phyloP scores from a whole-genome alignment of 805 yeast species.

The Osmozyma mogii region DNA sequence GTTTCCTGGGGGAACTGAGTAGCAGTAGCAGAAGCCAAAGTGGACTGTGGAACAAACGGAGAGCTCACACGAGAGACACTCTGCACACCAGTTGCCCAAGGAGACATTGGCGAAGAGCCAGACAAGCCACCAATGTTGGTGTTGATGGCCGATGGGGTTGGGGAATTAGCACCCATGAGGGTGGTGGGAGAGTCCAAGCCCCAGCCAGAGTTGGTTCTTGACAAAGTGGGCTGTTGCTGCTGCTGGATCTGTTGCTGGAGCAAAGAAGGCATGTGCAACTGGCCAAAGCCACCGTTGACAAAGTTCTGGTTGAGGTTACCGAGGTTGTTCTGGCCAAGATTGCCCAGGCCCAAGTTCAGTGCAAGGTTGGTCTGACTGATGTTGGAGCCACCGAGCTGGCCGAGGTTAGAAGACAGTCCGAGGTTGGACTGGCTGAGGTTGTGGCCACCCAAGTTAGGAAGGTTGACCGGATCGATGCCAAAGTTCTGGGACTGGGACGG shows the following conservation, averaged over 20 bases:
- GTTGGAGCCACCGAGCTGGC: constrained; percentile 7
- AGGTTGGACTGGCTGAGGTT: constrained; percentile 15
- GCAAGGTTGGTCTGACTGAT: constrained; percentile 18
- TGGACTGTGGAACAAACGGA: constrained; percentile 26
- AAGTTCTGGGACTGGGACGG: constrained; percentile 15
- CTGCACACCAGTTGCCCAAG: constrained; percentile 30
- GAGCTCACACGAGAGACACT: constrained; percentile 31
- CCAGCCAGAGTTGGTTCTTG: constrained; percentile 33
- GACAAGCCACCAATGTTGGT: constrained; percentile 20
- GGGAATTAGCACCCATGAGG: constrained; percentile 11
- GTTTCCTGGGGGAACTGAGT: too few relatives aligned
- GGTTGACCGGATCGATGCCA: constrained; percentile 14
- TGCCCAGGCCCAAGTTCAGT: constrained; percentile 12
- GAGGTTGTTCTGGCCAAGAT: neutral
- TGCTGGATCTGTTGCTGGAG: constrained; percentile 23
- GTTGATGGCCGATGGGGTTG: too few relatives aligned
- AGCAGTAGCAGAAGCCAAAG: constrained; percentile 5
- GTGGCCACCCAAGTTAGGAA: constrained; percentile 10
- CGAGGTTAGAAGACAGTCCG: constrained; percentile 18
- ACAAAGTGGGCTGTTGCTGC: constrained; percentile 20
- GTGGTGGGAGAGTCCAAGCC: constrained; percentile 21
- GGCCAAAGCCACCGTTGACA: constrained; percentile 7
- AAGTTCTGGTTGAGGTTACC: constrained; percentile 6
- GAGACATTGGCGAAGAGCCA: constrained; percentile 28
- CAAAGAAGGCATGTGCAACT: constrained; percentile 26